Evolutionary conservation across 1,139 yeast genomes (phyloP), one percentile per base, ranked within the genome.

Genomic region (Casaregolazyma suthepensis): DNA sequence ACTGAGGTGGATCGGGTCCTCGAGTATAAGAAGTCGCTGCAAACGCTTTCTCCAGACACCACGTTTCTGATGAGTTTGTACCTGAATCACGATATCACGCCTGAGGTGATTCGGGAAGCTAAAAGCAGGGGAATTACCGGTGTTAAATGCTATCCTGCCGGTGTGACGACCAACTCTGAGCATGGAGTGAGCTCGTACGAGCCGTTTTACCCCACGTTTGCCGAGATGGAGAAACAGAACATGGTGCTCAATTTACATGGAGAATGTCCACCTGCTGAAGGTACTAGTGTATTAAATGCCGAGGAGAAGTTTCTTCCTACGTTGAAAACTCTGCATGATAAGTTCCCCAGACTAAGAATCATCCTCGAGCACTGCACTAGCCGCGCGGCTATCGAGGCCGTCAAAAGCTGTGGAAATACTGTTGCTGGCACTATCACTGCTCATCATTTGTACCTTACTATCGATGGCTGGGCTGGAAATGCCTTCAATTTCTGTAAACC

Each of bases 401-500:
- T 93, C 55, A 78, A 82, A 55, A 76, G 77, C 54, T 81, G 95
- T 62, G 91, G 94, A 60, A 72, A 75, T 15, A 76, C 76, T 20
- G 97, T 93, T 2, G 91, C 93, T 20, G 99, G 96, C 1, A 83
- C 97, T 2, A 87, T 93, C 59, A 93, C 99, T 10, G 98, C 97
- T 3, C 99, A 93, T 68, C 99, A 93, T 68, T 76, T 93, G 57
- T 87, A 79, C 54, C 75, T 93, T 55, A 91, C 96, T 2, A 83
- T 94, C 52, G 98, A 94, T 68, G 83, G 83, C 60, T 94, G 98
- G 97, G 97, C 97, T 4, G 98, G 98, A 3, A 87, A 90, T 66
- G 91, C 98, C 43, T 81, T 89, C 65, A 89, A 93, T 66, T 93
- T 85, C 71, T 93, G 99, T 75, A 93, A 94, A 69, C 99, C 99